A percentile compares a stretch with the other conserved stretches of the same genome.
phyloP scores from a whole-genome alignment of 2,329 filamentous ascomycete species.

The Diaporthe australafricana region DNA sequence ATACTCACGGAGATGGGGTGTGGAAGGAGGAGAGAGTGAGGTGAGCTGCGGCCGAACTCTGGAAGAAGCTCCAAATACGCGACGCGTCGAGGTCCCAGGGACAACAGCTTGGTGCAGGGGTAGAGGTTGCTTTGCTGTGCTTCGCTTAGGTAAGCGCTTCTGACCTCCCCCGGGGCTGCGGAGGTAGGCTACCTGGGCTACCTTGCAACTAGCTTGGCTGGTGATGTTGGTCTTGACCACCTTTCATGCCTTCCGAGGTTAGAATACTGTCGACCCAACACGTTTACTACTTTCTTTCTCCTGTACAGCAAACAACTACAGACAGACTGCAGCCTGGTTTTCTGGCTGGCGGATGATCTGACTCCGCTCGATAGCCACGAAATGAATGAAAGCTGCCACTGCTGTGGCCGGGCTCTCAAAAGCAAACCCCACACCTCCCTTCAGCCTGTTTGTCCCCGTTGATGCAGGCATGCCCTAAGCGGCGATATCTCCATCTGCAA shows the following conservation, averaged over 20 bases:
- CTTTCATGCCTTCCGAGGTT: conserved; percentile 2
- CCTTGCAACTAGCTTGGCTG: neutral
- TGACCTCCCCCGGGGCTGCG: neutral
- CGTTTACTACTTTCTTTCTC: neutral
- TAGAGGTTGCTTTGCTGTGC: too few relatives aligned
- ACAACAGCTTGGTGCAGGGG: neutral
- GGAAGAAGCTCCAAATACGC: conserved; percentile 19
- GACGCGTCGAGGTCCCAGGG: conserved; percentile 8
- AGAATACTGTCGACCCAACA: neutral
- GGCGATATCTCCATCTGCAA: neutral
- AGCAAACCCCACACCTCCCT: neutral
- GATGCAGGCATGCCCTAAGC: neutral
- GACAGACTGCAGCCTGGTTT: neutral
- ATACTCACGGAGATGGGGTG: neutral
- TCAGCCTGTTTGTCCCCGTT: neutral
- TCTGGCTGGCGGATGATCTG: neutral
- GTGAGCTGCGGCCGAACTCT: neutral
- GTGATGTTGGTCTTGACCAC: neutral
- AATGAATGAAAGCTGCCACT: neutral
- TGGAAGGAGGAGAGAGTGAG: neutral
- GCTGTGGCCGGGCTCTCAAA: neutral
- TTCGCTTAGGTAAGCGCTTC: neutral
- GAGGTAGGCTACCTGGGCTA: neutral
- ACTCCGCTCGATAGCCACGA: neutral
- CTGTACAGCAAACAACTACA: neutral